A percentile compares a stretch with the other conserved stretches of the same genome.
These are phyloP conservation scores for Penicillium arizonense DNA, from an alignment of 495 filamentous ascomycete species.

Conservation along the genomic window DNA sequence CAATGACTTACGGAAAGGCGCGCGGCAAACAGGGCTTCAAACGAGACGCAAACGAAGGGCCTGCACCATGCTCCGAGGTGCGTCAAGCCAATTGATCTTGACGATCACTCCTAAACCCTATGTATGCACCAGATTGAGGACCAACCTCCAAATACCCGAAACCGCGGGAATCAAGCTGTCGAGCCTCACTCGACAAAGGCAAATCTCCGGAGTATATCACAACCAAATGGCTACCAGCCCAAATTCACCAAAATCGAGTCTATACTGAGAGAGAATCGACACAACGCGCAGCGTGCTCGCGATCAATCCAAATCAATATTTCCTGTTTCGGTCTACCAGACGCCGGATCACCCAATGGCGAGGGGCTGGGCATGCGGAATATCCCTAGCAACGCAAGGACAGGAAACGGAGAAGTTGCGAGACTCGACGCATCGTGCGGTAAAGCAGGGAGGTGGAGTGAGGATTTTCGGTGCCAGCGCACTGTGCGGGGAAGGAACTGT, in stretches of 20 bases:
- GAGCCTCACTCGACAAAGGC: not conserved
- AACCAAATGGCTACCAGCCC: not conserved
- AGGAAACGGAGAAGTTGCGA: constrained; percentile 11
- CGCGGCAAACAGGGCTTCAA: constrained; percentile 28
- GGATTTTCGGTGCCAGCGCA: constrained; percentile 17
- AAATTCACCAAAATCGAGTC: not conserved
- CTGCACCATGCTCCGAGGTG: constrained; percentile 37
- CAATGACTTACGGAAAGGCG: constrained; percentile 30
- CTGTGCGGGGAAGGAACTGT: constrained; percentile 11
- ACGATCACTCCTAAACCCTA: not conserved
- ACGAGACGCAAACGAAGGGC: constrained; percentile 27
- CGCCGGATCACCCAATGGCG: not conserved
- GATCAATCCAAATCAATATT: constrained; percentile 6
- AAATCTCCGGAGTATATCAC: not conserved
- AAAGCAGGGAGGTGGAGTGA: not conserved
- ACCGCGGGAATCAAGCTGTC: not conserved
- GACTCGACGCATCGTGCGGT: constrained; percentile 37
- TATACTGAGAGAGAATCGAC: not conserved
- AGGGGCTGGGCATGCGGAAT: not conserved
- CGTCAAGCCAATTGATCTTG: constrained; percentile 16
- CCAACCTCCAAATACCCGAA: not conserved
- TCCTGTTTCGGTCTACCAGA: constrained; percentile 1
- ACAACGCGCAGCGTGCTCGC: not conserved
- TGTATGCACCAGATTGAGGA: not conserved
- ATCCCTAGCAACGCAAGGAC: constrained; percentile 35